Evolutionary conservation across 805 yeast species (phyloP), one percentile per base, ranked within the genome.

Genomic region (Teunomyces lycoperdinae): DNA sequence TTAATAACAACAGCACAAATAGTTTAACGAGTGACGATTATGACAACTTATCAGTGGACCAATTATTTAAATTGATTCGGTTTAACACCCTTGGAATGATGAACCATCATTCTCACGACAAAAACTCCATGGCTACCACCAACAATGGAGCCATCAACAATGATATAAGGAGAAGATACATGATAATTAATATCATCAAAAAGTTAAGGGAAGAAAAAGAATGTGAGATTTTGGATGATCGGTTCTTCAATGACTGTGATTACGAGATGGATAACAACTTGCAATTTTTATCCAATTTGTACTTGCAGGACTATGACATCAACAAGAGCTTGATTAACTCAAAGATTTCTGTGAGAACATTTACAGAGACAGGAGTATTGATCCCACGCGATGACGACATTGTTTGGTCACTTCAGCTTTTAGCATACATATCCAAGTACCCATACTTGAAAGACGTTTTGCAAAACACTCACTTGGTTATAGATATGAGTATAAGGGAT

Each of bases 371-470:
- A 36, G 96, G 96, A 1, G 81, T 84, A 17, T 76, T 91, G n/a
- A 78, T 90, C 5, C 97, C 97, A 1, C 79, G 89, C 48, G 96
- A 88, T 53, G 97, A 92, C 62, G 99, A 92, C 61, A 88, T 92
- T 13, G 84, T 89, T 32, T 90, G 97, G 96, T 86, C 96, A 3
- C 72, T 92, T 46, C 98, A 92, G 65, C 75, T 94, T 16, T 67
- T 94, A 44, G 98, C 98, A 10, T 92, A 90, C 65, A 88, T 91
- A 36, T 90, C 97, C 4, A 92, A 92, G 66, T 92, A 94, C 60
- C 84, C 97, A 0, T 78, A 81, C 51, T 71, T 91, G 63, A 87
- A 91, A 58, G 84, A 82, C 33, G 76, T 76, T 42, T 71, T 92
- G 49, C 95, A 90, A 55, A 79, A 78, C 45, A 84, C 96, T 2